These are phyloP conservation scores for Sisymbrium altissimum DNA, from an alignment of 345 rosid genomes.

Conservation along the genomic window DNA sequence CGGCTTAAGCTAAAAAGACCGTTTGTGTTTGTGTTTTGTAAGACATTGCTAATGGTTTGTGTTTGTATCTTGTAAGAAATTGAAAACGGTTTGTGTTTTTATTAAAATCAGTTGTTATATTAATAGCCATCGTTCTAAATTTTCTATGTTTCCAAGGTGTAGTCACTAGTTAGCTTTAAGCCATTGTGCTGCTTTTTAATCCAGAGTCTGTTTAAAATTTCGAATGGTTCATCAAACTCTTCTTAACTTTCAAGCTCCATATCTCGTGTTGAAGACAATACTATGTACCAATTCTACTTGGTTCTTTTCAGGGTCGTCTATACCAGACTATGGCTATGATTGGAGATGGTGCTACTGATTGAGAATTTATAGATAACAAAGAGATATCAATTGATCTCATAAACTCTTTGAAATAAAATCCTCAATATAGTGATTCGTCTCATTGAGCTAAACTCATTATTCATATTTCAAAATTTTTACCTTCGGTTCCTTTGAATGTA, in stretches of 20 bases:
- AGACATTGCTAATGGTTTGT: too few species aligned
- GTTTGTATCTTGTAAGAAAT: too few species aligned
- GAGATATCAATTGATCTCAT: conserved; percentile 34
- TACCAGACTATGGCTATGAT: conserved; percentile 83
- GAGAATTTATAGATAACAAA: neutral
- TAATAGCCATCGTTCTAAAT: too few species aligned
- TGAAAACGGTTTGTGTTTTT: too few species aligned
- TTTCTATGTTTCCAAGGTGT: neutral
- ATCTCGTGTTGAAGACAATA: conserved; percentile 4
- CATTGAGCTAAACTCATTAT: conserved; percentile 13
- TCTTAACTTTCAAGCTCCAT: neutral
- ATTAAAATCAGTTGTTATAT: too few species aligned
- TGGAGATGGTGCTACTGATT: conserved; percentile 97
- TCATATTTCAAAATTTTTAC: conserved; percentile 9
- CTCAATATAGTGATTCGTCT: neutral
- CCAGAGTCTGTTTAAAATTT: conserved; percentile 5
- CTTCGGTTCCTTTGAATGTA: neutral
- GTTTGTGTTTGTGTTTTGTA: too few species aligned
- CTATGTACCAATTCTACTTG: conserved; percentile 19
- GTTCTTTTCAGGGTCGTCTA: conserved; percentile 51
- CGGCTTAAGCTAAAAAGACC: too few species aligned
- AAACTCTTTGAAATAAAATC: conserved; percentile 43
- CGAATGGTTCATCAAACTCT: conserved; percentile 48
- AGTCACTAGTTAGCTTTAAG: neutral
- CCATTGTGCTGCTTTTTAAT: neutral